Conservation (phyloP, 768 basidiomycete species). For the Exsudoporus frostii region DNA sequence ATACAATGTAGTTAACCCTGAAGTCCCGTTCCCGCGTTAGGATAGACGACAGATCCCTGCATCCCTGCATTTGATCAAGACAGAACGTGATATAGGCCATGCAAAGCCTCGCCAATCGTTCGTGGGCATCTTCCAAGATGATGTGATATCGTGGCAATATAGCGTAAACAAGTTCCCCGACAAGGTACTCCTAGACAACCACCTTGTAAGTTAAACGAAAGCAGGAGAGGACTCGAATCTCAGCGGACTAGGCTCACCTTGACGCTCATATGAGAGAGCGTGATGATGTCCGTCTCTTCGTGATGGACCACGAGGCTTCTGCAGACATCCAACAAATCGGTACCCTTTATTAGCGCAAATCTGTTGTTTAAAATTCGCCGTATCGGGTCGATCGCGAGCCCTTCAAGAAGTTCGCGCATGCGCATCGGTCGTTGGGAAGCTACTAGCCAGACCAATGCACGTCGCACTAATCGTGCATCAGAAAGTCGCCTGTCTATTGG, state of each 20-base stretch:
- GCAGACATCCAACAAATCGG: neutral
- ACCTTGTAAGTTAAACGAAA: too few species aligned
- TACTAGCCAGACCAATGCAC: slow-evolving; percentile 14
- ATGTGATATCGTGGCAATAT: slow-evolving; percentile 5
- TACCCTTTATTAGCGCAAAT: neutral
- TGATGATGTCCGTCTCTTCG: slow-evolving; percentile 5
- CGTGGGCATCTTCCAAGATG: slow-evolving; percentile 5
- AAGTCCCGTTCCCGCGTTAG: neutral
- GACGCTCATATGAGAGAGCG: too few species aligned
- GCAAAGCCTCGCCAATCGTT: slow-evolving; percentile 3
- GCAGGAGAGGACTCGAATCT: too few species aligned
- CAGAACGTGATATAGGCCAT: slow-evolving; percentile 5
- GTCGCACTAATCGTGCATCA: neutral
- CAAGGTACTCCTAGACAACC: slow-evolving; percentile 9
- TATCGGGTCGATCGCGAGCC: neutral
- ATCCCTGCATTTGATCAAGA: slow-evolving; percentile 1
- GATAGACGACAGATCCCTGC: neutral
- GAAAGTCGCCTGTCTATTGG: neutral
- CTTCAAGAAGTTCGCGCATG: slow-evolving; percentile 7
- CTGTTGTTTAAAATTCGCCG: neutral
- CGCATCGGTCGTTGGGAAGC: slow-evolving; percentile 4
- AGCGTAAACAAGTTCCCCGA: neutral
- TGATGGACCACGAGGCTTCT: slow-evolving; percentile 9
- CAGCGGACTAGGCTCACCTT: slow-evolving; percentile 3
- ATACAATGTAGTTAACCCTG: neutral